Evolutionary conservation across 305 asterid genomes (phyloP).

Genomic region (Solanum hybrid): DNA sequence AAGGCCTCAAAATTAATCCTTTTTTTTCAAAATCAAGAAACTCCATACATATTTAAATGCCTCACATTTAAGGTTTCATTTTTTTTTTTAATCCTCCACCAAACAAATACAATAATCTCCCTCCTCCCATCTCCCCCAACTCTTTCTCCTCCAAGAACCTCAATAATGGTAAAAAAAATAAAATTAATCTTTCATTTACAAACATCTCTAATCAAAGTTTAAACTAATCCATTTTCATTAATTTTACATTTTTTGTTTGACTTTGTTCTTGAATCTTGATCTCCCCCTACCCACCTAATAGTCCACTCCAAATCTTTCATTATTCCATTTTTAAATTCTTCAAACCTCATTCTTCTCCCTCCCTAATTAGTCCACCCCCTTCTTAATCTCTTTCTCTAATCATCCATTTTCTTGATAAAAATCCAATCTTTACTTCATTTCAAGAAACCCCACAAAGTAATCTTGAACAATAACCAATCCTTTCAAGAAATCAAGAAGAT

Average conservation of each 20-base stretch:
- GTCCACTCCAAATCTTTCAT: slow-evolving; percentile 12
- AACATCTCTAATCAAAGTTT: background rate
- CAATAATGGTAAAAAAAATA: background rate
- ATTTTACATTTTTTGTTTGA: slow-evolving; percentile 5
- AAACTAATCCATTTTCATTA: slow-evolving; percentile 12
- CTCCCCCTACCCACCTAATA: background rate
- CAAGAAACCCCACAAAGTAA: slow-evolving; percentile 8
- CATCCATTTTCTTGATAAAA: slow-evolving; percentile 16
- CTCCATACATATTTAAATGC: background rate
- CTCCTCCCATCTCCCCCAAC: slow-evolving; percentile 3
- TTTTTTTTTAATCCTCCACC: background rate
- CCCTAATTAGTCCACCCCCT: slow-evolving; percentile 15
- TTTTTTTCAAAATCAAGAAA: background rate
- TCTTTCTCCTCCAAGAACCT: background rate
- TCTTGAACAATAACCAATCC: slow-evolving; percentile 23
- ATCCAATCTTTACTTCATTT: slow-evolving; percentile 22
- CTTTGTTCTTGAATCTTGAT: background rate
- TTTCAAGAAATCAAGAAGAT: slow-evolving; percentile 34
- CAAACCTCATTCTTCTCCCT: slow-evolving; percentile 28
- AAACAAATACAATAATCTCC: background rate
- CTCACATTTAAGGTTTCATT: background rate
- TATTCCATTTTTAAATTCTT: slow-evolving; percentile 15
- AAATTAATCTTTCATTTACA: background rate
- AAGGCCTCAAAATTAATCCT: background rate
- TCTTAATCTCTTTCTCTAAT: slow-evolving; percentile 19